Base-by-base conservation (phyloP, 495 filamentous ascomycete genomes). In the Podospora comata region DNA sequence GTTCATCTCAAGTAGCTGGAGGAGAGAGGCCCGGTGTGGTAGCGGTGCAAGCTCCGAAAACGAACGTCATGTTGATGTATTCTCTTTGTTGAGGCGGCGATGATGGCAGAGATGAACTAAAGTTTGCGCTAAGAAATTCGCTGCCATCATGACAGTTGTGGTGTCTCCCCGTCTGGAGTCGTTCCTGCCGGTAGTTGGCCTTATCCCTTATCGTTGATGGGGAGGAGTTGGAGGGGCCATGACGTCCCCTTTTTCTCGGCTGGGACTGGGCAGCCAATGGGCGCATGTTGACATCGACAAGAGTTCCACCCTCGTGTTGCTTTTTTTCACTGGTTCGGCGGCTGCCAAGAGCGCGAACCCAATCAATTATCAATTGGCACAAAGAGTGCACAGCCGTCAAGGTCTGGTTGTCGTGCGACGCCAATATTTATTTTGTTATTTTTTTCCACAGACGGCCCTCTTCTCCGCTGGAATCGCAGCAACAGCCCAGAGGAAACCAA, bases 361-460 rank as follows among this genome's bases (percentile, higher is more conserved):
- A 63, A 48, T 63, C 15, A 63, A 34, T 63, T 32, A 26, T n/a
- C 26, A 62, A 62, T 62, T 62, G 23, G 60, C 39, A 48, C 39
- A 16, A 48, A 11, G 15, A 48, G 39, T 48, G 39, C 39, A 48
- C 39, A 48, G 39, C 39, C 39, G 39, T 48, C 39, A 48, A 48
- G 39, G 39, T 48, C 39, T 48, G 39, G 39, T 48, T 48, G 39
- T 48, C 39, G 39, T 48, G 39, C 39, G 39, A 48, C 39, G 39
- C 39, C 39, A 48, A 48, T 48, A 48, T 48, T 48, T 48, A 48
- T 48, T 48, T 48, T 48, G 39, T 48, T 48, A 48, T 48, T 48
- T 48, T 48, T 48, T 48, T 18, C 13, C 15, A 11, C 39, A 48
- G 15, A 16, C 39, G 34, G 39, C 39, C 13, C 39, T 16, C 39